A percentile compares a stretch with the other conserved stretches of the same genome.
These are phyloP conservation scores for Leccinum boreale DNA, from an alignment of 768 basidiomycete species.

Conservation along the genomic window DNA sequence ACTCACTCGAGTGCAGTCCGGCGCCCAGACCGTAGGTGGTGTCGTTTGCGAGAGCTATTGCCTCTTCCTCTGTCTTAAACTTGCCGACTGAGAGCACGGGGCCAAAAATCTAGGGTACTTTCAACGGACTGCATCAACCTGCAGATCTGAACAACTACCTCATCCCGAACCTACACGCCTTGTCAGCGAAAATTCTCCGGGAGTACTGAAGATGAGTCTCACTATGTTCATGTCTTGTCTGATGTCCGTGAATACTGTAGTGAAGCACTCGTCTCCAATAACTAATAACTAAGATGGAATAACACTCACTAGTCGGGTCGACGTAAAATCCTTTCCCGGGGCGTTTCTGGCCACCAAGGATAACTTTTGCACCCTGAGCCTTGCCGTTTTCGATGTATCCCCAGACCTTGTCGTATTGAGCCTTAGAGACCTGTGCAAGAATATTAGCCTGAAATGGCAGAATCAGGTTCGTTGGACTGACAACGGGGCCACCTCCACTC, in stretches of 20 bases:
- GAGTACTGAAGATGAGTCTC: conserved; percentile 25
- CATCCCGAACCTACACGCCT: conserved; percentile 27
- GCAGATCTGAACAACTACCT: conserved; percentile 20
- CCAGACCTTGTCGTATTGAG: conserved; percentile 84
- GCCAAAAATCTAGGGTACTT: conserved; percentile 74
- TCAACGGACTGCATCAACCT: conserved; percentile 8
- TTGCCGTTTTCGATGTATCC: conserved; percentile 85
- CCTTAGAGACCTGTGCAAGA: conserved; percentile 65
- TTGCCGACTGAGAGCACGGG: conserved; percentile 82
- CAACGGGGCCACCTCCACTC: conserved; percentile 80
- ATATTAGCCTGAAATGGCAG: conserved; percentile 6
- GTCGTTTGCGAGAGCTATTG: conserved; percentile 79
- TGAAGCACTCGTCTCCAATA: conserved; percentile 4
- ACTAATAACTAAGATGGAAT: conserved; percentile 4
- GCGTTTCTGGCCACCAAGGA: conserved; percentile 79
- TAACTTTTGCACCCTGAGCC: conserved; percentile 73
- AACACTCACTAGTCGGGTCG: conserved; percentile 76
- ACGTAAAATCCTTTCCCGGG: conserved; percentile 80
- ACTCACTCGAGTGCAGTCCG: conserved; percentile 81
- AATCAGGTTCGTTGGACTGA: conserved; percentile 35
- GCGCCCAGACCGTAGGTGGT: conserved; percentile 91
- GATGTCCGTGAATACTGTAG: conserved; percentile 77
- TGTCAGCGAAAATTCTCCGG: conserved; percentile 22
- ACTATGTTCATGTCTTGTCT: conserved; percentile 84
- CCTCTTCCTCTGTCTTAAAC: conserved; percentile 88